phyloP scores from a whole-genome alignment of 371 early-diverging fungal species.

The Neoconidiobolus thromboides region DNA sequence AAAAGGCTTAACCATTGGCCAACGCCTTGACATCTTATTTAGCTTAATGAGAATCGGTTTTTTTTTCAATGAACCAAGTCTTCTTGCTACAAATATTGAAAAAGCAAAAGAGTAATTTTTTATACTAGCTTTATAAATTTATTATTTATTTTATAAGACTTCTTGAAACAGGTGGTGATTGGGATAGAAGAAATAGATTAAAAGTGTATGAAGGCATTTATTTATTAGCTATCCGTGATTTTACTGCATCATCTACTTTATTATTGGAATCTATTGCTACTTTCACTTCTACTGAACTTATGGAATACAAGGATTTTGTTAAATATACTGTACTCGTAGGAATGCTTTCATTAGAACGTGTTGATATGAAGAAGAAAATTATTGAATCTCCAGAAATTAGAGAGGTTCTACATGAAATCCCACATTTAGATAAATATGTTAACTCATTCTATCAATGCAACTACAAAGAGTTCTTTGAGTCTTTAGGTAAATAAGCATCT shows the following conservation, averaged over 20 bases:
- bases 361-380: slow-evolving; percentile 89
- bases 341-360: slow-evolving; percentile 71
- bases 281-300: slow-evolving; percentile 91
- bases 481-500: slow-evolving; percentile 25
- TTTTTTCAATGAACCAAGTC: slow-evolving; percentile 66
- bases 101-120: slow-evolving; percentile 38
- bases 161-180: slow-evolving; percentile 97
- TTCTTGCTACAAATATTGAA: slow-evolving; percentile 61
- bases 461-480: slow-evolving; percentile 79
- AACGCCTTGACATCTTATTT: slow-evolving; percentile 83
- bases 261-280: slow-evolving; percentile 93
- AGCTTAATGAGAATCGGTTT: slow-evolving; percentile 84
- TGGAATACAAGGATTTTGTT: slow-evolving; percentile 95
- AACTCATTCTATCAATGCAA: slow-evolving; percentile 83
- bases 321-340: slow-evolving; percentile 84
- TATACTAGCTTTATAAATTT: background rate
- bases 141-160: slow-evolving; percentile 21
- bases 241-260: slow-evolving; percentile 74
- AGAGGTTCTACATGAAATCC: slow-evolving; percentile 82
- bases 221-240: slow-evolving; percentile 83
- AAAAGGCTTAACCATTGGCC: slow-evolving; percentile 77
- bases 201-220: slow-evolving; percentile 96
- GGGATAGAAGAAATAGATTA: slow-evolving; percentile 98
- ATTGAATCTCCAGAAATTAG: slow-evolving; percentile 92
- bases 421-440: slow-evolving; percentile 63